Base-by-base conservation (phyloP, 2,329 filamentous ascomycete species). In the Escovopsis weberi region DNA sequence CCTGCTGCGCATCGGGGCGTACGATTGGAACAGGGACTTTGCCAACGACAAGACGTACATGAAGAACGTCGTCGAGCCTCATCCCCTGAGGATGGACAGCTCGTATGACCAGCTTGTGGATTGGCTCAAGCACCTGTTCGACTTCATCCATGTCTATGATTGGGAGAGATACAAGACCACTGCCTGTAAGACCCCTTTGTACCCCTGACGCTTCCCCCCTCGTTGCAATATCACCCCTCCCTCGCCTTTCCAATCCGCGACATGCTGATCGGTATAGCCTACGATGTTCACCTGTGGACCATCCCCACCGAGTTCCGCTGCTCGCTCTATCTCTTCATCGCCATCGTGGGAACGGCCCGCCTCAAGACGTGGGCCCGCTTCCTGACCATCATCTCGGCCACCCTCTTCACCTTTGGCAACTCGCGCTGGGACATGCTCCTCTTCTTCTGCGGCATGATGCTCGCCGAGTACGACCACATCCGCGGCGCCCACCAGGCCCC, bases 211-310 rank as follows among this genome's bases (percentile, higher is more conserved):
- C 15, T 30, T 4, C 12, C 11, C 4, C 1, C 10, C 18, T 15
- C 15, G 19, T 32, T 33, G 10, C 2, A 8, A 26, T 15, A 15
- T 15, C 15, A 15, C 15, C 15, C 15, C 15, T 15, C 15, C 15
- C 15, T 15, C 15, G 15, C 15, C 37, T 15, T 10, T 38, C 12
- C 7, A 26, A 26, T 37, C 19, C n/a, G 9, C 15, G 11, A 35
- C n/a, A 32, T 9, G 3, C 28, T 11, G 8, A 32, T 32, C 28
- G 4, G 8, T 11, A 32, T 32, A 55, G 62, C 56, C 19, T 74
- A 76, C 50, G 72, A 78, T 50, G 64, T 72, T 26, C 75, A 79
- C 47, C 57, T 78, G 23, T 79, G 75, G 75, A 78, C 75, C 5
- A 78, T 79, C 37, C 74, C 75, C 3, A 66, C 76, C 38, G 75